These are phyloP conservation scores for Coniochaeta sp. DNA, from an alignment of 2,329 filamentous ascomycete species.

Conservation along the genomic window DNA sequence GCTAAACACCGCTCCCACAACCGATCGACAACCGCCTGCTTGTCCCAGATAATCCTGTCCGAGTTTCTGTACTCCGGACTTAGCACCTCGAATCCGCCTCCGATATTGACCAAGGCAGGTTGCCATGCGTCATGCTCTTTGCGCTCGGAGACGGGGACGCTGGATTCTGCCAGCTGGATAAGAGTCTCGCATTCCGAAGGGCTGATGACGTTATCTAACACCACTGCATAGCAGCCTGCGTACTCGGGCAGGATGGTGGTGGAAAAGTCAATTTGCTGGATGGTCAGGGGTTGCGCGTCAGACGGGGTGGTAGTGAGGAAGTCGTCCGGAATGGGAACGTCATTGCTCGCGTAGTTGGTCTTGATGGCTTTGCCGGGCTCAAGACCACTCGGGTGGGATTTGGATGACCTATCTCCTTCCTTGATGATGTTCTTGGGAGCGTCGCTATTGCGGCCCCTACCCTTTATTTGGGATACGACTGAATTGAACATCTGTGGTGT, in stretches of 20 bases:
- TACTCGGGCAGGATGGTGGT: constrained; percentile 43
- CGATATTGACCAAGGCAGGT: constrained; percentile 61
- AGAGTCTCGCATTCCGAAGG: constrained; percentile 55
- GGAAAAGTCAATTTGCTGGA: constrained; percentile 45
- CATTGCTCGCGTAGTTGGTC: constrained; percentile 18
- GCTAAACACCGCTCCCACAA: constrained; percentile 52
- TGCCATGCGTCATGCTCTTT: constrained; percentile 42
- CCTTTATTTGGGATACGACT: background rate
- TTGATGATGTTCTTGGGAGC: background rate
- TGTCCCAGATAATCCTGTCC: constrained; percentile 72
- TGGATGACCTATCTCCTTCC: background rate
- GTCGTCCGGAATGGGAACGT: constrained; percentile 30
- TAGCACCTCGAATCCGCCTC: constrained; percentile 51
- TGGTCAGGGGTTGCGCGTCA: constrained; percentile 34
- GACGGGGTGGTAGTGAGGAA: constrained; percentile 37
- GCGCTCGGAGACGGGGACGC: constrained; percentile 33
- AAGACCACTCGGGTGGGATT: background rate
- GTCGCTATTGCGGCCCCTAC: background rate
- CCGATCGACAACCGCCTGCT: constrained; percentile 50
- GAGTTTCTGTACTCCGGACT: constrained; percentile 56
- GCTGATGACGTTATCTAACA: constrained; percentile 57
- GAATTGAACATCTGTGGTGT: background rate
- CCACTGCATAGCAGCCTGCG: constrained; percentile 45
- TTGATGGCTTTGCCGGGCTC: constrained; percentile 14
- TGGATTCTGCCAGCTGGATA: constrained; percentile 40